phyloP scores from a whole-genome alignment of 495 filamentous ascomycete genomes.

The Penicillium canescens region DNA sequence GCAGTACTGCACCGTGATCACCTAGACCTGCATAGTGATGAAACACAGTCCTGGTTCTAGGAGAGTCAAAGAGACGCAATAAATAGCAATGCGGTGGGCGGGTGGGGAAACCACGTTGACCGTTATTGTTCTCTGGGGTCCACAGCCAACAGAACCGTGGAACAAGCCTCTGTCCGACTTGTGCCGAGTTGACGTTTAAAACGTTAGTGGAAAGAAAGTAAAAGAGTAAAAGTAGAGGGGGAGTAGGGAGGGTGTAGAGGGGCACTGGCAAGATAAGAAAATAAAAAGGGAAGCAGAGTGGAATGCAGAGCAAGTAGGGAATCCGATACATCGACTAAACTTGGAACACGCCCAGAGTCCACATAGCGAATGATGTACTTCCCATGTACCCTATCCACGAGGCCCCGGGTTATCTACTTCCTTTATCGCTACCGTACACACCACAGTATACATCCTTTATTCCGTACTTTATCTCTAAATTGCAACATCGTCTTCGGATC shows the following conservation, averaged over 20 bases:
- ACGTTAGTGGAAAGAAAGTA: slow-evolving; percentile 10
- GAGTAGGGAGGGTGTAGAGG: neutral
- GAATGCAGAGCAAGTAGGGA: slow-evolving; percentile 10
- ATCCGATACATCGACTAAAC: slow-evolving; percentile 17
- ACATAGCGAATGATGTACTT: slow-evolving; percentile 8
- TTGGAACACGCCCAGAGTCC: neutral
- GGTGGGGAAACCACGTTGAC: slow-evolving; percentile 5
- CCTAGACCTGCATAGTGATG: slow-evolving; percentile 15
- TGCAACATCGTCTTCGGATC: neutral
- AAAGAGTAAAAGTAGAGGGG: neutral
- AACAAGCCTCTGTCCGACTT: slow-evolving; percentile 14
- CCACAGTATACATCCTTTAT: neutral
- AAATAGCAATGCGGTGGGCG: neutral
- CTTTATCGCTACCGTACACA: slow-evolving; percentile 3
- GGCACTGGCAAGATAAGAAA: slow-evolving; percentile 3
- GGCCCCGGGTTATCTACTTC: slow-evolving; percentile 4
- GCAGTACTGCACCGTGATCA: neutral
- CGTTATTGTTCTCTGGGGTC: slow-evolving; percentile 17
- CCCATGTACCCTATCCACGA: neutral
- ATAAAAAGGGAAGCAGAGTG: slow-evolving; percentile 8
- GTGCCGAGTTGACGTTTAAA: slow-evolving; percentile 3
- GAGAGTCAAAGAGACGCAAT: neutral
- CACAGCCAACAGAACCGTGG: slow-evolving; percentile 26
- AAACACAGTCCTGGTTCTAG: neutral
- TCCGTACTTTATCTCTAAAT: neutral